A percentile compares a stretch with the other conserved stretches of the same genome.
Conservation (phyloP, 2,329 filamentous ascomycete genomes). For the Cladosporium sp. region DNA sequence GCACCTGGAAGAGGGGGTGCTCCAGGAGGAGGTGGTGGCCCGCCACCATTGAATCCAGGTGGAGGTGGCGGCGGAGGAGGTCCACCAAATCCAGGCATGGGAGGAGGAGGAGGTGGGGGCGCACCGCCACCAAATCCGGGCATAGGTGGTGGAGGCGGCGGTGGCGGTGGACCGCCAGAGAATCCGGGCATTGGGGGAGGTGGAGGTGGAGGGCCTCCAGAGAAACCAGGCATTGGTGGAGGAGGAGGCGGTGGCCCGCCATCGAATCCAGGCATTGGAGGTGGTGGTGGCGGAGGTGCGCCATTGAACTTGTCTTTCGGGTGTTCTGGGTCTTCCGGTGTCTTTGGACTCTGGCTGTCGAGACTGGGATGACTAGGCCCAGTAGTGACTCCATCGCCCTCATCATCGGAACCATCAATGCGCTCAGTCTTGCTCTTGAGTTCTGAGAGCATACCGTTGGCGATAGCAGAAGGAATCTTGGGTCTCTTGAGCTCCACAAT, state of each 20-base stretch:
- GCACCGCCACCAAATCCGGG: conserved; percentile 44
- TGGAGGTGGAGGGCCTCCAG: conserved; percentile 39
- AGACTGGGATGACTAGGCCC: conserved; percentile 74
- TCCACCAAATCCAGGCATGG: conserved; percentile 48
- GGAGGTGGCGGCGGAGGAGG: conserved; percentile 51
- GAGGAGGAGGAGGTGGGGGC: conserved; percentile 65
- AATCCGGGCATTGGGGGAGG: conserved; percentile 52
- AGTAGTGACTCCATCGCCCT: conserved; percentile 69
- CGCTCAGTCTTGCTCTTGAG: conserved; percentile 74
- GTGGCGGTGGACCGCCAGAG: conserved; percentile 44
- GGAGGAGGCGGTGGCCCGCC: conserved; percentile 39
- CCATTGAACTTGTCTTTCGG: conserved; percentile 41
- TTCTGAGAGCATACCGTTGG: conserved; percentile 62
- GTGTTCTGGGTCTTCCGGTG: conserved; percentile 60
- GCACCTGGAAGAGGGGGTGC: conserved; percentile 61
- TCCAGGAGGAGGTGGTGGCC: conserved; percentile 64
- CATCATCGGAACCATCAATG: conserved; percentile 72
- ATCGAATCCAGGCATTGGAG: conserved; percentile 30
- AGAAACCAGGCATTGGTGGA: conserved; percentile 48
- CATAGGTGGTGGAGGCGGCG: conserved; percentile 38
- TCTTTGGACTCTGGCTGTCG: conserved; percentile 69
- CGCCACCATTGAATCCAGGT: conserved; percentile 44
- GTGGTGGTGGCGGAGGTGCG: conserved; percentile 43
- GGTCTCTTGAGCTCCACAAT: conserved; percentile 78
- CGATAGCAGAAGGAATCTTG: conserved; percentile 60